Conservation (phyloP, 2,329 filamentous ascomycete genomes). For the Alternaria longipes region DNA sequence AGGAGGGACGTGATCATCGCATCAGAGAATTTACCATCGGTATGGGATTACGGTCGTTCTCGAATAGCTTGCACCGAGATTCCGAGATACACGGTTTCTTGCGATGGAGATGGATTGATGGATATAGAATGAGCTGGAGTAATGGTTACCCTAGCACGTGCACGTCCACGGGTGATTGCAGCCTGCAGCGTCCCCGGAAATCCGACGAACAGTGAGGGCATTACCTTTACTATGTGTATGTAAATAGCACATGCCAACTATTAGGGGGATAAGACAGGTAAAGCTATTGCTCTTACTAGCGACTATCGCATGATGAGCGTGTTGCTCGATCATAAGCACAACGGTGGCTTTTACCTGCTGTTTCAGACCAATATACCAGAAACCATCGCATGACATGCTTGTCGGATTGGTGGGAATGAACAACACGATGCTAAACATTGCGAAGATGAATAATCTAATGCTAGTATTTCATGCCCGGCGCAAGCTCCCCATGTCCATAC, state of each 20-base stretch:
- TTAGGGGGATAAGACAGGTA: too few relatives aligned
- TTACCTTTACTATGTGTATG: background rate
- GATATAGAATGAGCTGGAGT: background rate
- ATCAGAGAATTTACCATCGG: background rate
- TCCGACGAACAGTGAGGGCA: background rate
- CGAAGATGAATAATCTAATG: background rate
- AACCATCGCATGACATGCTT: too few relatives aligned
- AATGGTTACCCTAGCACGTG: background rate
- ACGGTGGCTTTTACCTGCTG: too few relatives aligned
- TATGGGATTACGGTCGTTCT: too few relatives aligned
- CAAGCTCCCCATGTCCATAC: background rate
- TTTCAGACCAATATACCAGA: too few relatives aligned
- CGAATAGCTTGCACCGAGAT: background rate
- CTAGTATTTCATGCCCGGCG: background rate
- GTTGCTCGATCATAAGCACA: too few relatives aligned
- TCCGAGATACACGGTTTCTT: background rate
- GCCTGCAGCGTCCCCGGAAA: background rate
- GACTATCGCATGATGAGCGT: too few relatives aligned
- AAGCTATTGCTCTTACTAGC: too few relatives aligned
- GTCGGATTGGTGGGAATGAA: rapidly evolving
- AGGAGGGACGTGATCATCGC: background rate
- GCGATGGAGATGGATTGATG: background rate
- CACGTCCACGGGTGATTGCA: background rate
- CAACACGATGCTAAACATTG: background rate
- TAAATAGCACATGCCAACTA: too few relatives aligned